phyloP scores from a whole-genome alignment of 257 asterid species.

The Sherardia arvensis region DNA sequence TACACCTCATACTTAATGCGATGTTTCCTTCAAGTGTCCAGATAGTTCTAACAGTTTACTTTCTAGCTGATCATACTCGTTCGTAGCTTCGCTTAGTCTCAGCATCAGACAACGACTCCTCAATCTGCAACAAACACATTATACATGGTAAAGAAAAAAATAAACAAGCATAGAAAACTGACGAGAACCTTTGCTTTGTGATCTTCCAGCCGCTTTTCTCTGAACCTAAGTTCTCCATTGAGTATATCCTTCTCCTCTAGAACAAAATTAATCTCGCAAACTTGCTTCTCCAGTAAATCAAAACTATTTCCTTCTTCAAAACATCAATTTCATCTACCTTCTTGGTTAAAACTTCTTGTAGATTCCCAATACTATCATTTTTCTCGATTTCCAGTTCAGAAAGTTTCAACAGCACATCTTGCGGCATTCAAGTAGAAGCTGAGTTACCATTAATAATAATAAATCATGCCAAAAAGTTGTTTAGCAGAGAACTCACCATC shows the following conservation, averaged over 20 bases:
- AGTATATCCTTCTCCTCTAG: conserved; percentile 61
- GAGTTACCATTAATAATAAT: conserved; percentile 13
- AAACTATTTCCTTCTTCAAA: conserved; percentile 47
- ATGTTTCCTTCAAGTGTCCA: conserved; percentile 90
- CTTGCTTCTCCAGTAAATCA: conserved; percentile 51
- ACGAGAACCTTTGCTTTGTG: conserved; percentile 63
- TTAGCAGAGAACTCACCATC: conserved; percentile 48
- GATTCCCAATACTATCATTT: conserved; percentile 46
- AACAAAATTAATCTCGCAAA: conserved; percentile 39
- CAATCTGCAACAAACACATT: conserved; percentile 37
- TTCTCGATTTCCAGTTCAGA: conserved; percentile 58
- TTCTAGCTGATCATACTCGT: conserved; percentile 72
- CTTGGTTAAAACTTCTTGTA: conserved; percentile 45
- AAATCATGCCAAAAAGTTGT: conserved; percentile 18
- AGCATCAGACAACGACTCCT: conserved; percentile 50
- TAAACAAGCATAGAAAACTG: conserved; percentile 12
- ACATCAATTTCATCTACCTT: conserved; percentile 56
- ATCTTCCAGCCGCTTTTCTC: conserved; percentile 54
- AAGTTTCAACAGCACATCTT: conserved; percentile 49
- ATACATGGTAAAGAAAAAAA: conserved; percentile 13
- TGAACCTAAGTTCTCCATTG: conserved; percentile 44
- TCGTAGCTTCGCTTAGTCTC: conserved; percentile 84
- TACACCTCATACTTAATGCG: conserved; percentile 82
- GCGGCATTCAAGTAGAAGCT: conserved; percentile 43
- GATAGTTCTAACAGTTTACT: conserved; percentile 80